A percentile compares a stretch with the other conserved stretches of the same genome.
These are phyloP conservation scores for Xylaria curta DNA, from an alignment of 495 filamentous ascomycete species.

Conservation along the genomic window DNA sequence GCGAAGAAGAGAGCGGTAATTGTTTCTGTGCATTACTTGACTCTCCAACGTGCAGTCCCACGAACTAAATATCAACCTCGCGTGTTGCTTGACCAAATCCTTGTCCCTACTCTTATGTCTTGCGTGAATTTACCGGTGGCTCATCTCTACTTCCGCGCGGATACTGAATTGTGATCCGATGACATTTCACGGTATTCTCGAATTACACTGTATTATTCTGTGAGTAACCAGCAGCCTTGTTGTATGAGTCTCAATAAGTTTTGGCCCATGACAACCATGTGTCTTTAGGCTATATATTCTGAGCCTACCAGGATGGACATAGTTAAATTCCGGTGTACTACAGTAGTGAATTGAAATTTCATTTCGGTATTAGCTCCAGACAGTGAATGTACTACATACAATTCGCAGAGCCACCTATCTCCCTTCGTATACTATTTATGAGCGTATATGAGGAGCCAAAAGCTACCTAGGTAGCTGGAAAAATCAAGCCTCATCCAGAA, in stretches of 20 bases:
- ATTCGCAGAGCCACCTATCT: background rate
- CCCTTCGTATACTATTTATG: background rate
- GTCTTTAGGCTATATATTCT: too few relatives aligned
- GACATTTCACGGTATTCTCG: background rate
- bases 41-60: slow-evolving; percentile 22
- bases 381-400: slow-evolving; percentile 5
- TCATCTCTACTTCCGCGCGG: background rate
- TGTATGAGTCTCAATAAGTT: background rate
- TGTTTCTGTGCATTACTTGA: slow-evolving; percentile 21
- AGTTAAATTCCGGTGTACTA: background rate
- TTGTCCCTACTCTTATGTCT: background rate
- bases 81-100: slow-evolving; percentile 6
- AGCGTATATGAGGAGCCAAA: background rate
- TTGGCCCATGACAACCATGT: background rate
- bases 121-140: background rate
- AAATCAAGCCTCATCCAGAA: background rate
- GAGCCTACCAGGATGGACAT: too few relatives aligned
- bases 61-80: slow-evolving; percentile 17
- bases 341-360: background rate
- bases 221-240: background rate
- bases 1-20: slow-evolving; percentile 24
- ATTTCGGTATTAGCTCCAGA: background rate
- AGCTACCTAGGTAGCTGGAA: background rate
- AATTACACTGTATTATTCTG: background rate
- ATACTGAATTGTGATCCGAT: background rate